Evolutionary conservation across 225 moss, liverwort and hornwort genomes (phyloP).

Genomic region (Bryum argenteum): DNA sequence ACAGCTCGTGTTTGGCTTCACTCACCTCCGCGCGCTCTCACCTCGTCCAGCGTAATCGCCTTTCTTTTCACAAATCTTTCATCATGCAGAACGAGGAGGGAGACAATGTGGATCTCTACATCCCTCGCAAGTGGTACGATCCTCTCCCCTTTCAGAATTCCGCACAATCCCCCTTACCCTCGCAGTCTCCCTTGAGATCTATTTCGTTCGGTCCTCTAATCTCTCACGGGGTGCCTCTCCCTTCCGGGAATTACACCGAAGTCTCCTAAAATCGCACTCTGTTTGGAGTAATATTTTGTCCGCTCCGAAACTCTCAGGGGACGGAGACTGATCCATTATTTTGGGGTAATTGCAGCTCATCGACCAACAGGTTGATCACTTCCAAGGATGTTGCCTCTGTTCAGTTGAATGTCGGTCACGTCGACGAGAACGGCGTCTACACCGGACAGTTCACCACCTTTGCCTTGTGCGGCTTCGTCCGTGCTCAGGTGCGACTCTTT

Average conservation of each 20-base stretch:
- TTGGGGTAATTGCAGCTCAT: constrained; percentile 36
- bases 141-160: background rate
- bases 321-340: background rate
- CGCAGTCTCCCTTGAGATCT: too few species aligned
- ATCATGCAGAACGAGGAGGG: constrained; percentile 63
- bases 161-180: too few species aligned
- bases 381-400: constrained; percentile 52
- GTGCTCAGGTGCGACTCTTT: constrained; percentile 37
- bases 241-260: too few species aligned
- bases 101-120: constrained; percentile 56
- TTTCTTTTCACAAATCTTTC: background rate
- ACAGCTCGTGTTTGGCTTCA: background rate
- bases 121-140: constrained; percentile 57
- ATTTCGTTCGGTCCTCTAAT: too few species aligned
- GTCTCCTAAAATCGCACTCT: too few species aligned
- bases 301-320: background rate
- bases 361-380: constrained; percentile 54
- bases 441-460: constrained; percentile 55
- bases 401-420: constrained; percentile 52
- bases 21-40: background rate
- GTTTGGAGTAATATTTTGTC: too few species aligned
- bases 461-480: constrained; percentile 53
- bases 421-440: constrained; percentile 55
- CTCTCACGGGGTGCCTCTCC: too few species aligned
- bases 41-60: background rate